Percentiles rank a stretch among this genome's conserved stretches.
Evolutionary conservation across 176 grass and related monocot genomes (phyloP).

Genomic region (Hyparrhenia diplandra): DNA sequence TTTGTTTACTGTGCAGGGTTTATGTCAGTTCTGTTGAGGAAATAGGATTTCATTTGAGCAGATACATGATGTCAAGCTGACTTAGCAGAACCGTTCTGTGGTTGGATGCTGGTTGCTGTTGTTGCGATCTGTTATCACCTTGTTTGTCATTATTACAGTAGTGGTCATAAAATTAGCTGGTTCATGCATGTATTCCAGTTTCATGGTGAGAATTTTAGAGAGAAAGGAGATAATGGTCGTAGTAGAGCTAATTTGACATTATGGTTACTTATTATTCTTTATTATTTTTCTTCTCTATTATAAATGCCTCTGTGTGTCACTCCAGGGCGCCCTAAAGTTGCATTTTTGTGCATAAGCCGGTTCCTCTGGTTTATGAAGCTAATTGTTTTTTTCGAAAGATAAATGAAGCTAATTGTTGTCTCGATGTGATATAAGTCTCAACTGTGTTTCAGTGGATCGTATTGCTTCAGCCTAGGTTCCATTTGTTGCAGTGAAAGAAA

Average conservation of each 20-base stretch:
- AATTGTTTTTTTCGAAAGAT: too few species aligned
- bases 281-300: slow-evolving; percentile 13
- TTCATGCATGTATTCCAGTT: slow-evolving; percentile 14
- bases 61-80: slow-evolving; percentile 17
- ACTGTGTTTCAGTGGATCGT: too few species aligned
- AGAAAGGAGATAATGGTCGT: neutral
- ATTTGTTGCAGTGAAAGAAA: neutral
- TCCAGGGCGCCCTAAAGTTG: neutral
- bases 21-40: slow-evolving; percentile 21
- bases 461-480: neutral
- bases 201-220: slow-evolving; percentile 8
- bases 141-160: slow-evolving; percentile 19
- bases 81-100: slow-evolving; percentile 19
- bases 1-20: slow-evolving; percentile 29
- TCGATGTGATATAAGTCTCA: neutral
- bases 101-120: too few species aligned
- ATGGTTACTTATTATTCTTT: slow-evolving; percentile 31
- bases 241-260: slow-evolving; percentile 26
- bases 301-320: slow-evolving; percentile 1
- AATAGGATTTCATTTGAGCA: slow-evolving; percentile 43
- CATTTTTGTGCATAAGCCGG: neutral
- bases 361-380: slow-evolving; percentile 6
- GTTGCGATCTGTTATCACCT: slow-evolving; percentile 30
- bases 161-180: slow-evolving; percentile 30
- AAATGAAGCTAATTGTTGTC: neutral